Base-by-base conservation (phyloP, 805 yeast genomes). In the Yamadazyma nakazawae region DNA sequence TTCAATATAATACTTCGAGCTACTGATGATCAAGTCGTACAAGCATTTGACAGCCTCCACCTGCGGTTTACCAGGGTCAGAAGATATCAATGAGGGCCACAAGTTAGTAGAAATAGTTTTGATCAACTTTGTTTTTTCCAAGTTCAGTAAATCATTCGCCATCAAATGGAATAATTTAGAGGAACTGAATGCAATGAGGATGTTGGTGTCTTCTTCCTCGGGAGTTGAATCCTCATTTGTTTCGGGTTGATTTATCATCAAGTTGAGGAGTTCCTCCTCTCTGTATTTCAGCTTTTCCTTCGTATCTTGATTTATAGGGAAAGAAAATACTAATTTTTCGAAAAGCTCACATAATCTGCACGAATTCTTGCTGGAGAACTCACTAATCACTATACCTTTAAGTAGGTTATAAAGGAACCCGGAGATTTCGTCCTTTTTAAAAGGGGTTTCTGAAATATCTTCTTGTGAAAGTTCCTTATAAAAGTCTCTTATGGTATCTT, bases 11-110 rank as follows among this genome's bases (percentile, higher is more conserved):
- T 76, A 66, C 2, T 75, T 57, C 12, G 80, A 79, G 21, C 78
- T 72, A 16, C 74, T 66, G n/a, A 75, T 62, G 34, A 81, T 83
- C 42, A 92, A 64, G 5, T 74, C 70, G 72, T 87, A 84, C 2
- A 91, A 70, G 18, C 79, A 70, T 43, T 77, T 79, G 1, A 85
- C 87, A 0, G 85, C 75, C 55, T 87, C 95, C 1, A 85, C 83
- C 57, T 88, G 96, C 47, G 75, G 72, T 40, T 67, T 66, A 5
- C 66, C 61, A 2, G 82, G 81, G n/a, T 73, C 64, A 0, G 76
- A 69, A 9, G 75, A 74, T 31, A 67, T 56, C 42, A 87, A 58
- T 38, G 80, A 70, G 1, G 59, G 57, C 88, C 89, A 86, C n/a
- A 85, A 56, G 34, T 72, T 64, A 3, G 72, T 61, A 30, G 79